Evolutionary conservation across 495 filamentous ascomycete genomes (phyloP), one percentile per base, ranked within the genome.

Genomic region (Daldinia childiae): DNA sequence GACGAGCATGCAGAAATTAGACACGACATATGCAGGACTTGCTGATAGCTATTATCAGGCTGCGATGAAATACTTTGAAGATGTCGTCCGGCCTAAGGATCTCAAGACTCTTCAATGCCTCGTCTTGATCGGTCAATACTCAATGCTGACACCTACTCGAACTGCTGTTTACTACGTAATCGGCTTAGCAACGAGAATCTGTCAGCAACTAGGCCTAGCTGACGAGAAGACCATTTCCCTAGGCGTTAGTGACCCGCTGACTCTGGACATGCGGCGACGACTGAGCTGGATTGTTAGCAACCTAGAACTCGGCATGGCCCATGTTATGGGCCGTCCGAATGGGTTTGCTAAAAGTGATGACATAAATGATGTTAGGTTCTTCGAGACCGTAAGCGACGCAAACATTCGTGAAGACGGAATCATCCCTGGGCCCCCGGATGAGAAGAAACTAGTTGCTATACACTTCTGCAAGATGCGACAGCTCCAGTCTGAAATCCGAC

Each of bases 401-500:
- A 88, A 90, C 76, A 97, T 98, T 71, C 92, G 89, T 2, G 80
- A 86, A n/a, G 82, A 89, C n/a, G 94, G 92, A 8, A 90, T 97
- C 52, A 79, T 85, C 17, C 86, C 88, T 1, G 92, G 87, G 1
- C 89, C 87, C 24, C 86, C 86, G 0, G 89, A 90, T 26, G 81
- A 93, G 52, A 90, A 89, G 78, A 98, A 98, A 79, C 86, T 91
- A 70, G 89, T 97, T 19, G 89, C 92, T 8, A 93, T 97, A 64
- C 94, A 98, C 78, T 96, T 95, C 71, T 93, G 93, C 80, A 91
- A 91, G 74, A 97, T 98, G 94, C 87, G 93, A 61, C 79, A 95
- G 32, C 80, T 95, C 6, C 95, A 97, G 76, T 86, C 93, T 12
- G 94, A 98, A 79, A 94, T 95, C 48, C 84, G 94, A 48, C 87